Conservation (phyloP, 306 rosid genomes). For the Sindora glabra region DNA sequence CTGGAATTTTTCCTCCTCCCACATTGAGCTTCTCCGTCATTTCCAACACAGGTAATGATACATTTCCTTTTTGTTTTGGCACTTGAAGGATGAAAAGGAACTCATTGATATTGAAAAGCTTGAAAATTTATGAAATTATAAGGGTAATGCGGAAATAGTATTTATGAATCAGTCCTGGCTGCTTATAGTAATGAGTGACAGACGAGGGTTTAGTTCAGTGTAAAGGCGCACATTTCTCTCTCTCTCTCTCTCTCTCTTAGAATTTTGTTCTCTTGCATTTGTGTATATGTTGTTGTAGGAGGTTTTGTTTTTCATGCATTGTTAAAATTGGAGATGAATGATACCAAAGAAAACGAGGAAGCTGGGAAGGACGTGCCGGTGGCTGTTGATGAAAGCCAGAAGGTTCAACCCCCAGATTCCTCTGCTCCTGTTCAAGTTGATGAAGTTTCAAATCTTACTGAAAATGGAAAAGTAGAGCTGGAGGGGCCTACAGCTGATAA, state of each 20-base stretch:
- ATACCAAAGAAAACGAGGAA: slow-evolving; percentile 38
- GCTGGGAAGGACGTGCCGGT: slow-evolving; percentile 13
- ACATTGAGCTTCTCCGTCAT: background rate
- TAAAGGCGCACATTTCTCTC: background rate
- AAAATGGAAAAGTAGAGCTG: slow-evolving; percentile 15
- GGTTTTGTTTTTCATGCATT: slow-evolving; percentile 16
- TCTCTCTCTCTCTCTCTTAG: background rate
- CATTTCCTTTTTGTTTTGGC: background rate
- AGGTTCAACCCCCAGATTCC: slow-evolving; percentile 18
- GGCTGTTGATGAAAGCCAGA: slow-evolving; percentile 21
- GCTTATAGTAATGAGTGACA: background rate
- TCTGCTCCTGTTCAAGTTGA: slow-evolving; percentile 18
- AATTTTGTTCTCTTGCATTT: background rate
- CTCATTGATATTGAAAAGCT: background rate
- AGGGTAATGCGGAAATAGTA: background rate
- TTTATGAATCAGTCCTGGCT: background rate
- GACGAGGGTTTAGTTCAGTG: slow-evolving; percentile 32
- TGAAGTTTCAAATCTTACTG: slow-evolving; percentile 12
- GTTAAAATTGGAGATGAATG: slow-evolving; percentile 49
- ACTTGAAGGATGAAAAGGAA: background rate
- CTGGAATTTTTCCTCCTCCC: background rate
- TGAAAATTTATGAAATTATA: background rate
- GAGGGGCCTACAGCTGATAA: slow-evolving; percentile 10
- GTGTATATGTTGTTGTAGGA: slow-evolving; percentile 16
- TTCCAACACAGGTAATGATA: slow-evolving; percentile 24